Conservation (phyloP, 257 asterid genomes). For the Striga asiatica region DNA sequence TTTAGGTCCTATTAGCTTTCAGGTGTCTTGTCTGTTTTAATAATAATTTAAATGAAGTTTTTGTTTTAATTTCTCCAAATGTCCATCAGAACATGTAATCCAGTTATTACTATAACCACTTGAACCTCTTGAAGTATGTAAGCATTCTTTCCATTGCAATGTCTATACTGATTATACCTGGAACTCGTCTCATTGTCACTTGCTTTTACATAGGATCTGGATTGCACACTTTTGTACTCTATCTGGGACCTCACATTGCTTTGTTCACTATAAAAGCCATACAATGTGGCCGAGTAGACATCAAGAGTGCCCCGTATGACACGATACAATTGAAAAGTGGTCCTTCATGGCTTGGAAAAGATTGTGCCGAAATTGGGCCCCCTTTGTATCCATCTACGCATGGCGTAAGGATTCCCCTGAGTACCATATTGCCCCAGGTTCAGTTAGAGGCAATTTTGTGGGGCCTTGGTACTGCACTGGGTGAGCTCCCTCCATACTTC, state of each 20-base stretch:
- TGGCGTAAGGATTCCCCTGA: slow-evolving; percentile 58
- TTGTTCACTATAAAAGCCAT: slow-evolving; percentile 79
- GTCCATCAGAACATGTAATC: neutral
- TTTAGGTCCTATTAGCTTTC: too few species aligned
- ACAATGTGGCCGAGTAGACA: slow-evolving; percentile 84
- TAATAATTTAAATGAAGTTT: neutral
- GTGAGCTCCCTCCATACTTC: slow-evolving; percentile 93
- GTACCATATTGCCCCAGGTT: slow-evolving; percentile 72
- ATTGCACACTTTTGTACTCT: slow-evolving; percentile 84
- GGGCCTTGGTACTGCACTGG: slow-evolving; percentile 95
- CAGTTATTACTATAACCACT: neutral
- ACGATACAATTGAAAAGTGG: slow-evolving; percentile 57
- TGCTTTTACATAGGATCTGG: slow-evolving; percentile 55
- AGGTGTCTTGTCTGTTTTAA: neutral
- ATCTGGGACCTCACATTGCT: slow-evolving; percentile 92
- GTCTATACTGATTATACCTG: neutral
- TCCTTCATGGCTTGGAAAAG: slow-evolving; percentile 80
- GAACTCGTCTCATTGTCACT: neutral
- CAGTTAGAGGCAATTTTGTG: slow-evolving; percentile 83
- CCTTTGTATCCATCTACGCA: slow-evolving; percentile 50
- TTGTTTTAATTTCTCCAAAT: neutral
- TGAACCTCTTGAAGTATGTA: neutral
- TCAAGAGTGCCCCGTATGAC: slow-evolving; percentile 82
- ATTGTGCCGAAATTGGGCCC: slow-evolving; percentile 65
- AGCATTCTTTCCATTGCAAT: neutral